Evolutionary conservation across 202 grass and related monocot species (phyloP), one percentile per base, ranked within the genome.

Genomic region (Schoenoplectus tabernaemontani): DNA sequence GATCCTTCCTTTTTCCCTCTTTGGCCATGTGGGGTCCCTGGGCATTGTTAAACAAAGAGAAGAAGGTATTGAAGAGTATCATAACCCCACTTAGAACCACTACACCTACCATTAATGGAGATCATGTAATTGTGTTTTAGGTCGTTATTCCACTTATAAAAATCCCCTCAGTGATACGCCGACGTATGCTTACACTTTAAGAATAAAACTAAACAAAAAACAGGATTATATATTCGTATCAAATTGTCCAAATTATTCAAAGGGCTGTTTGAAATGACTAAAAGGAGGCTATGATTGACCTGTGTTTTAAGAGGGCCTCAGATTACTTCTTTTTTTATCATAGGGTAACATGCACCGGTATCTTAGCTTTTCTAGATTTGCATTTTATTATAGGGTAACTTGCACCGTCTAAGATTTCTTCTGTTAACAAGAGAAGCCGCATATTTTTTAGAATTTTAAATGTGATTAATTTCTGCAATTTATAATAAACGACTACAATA

Each of bases 191-290:
- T 78, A 59, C 85, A 82, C 77, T 88, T 75, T 61, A 74, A 44
- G 1, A 82, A 71, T 39, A 72, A 72, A 82, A 70, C 19, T 38
- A 71, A 58, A 70, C 57, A 24, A 60, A 30, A n/a, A 47, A 57
- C 13, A 59, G 20, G 23, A 83, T 60, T 76, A 73, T 77, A 54
- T 76, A 53, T 53, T 2, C 0, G 7, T 84, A 43, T 58, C 22
- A 74, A 76, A 91, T 91, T 78, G 86, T 73, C 56, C 59, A 56
- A 88, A 91, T 88, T 83, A 91, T 88, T 88, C 83, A 79, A 84
- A 70, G 85, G 76, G 77, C 59, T 69, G 85, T 68, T 80, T 91
- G 89, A 91, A 76, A 86, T 88, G 86, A 91, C 89, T 87, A 87
- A 91, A 91, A 88, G 86, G 63, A 10, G 0, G 77, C 77, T 60